phyloP scores from a whole-genome alignment of 352 stramenopile genomes.

The Globisporangium perplexum region DNA sequence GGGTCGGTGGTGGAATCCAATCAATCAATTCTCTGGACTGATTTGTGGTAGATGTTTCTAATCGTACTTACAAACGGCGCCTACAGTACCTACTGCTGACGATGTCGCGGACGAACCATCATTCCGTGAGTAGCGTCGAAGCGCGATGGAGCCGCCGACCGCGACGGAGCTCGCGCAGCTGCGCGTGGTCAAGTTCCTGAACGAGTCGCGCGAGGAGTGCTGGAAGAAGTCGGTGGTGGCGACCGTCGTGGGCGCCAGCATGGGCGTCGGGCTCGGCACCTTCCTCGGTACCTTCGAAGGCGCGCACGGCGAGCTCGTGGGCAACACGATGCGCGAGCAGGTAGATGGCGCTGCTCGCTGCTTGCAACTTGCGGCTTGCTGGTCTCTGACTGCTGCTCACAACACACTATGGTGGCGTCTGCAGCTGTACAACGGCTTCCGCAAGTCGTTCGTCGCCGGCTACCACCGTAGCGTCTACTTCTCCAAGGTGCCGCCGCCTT shows the following conservation, averaged over 20 bases:
- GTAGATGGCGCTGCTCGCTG: conserved; percentile 16
- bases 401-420: background rate
- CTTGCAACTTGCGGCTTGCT: background rate
- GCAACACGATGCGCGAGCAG: conserved; percentile 83
- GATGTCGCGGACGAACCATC: too few relatives aligned
- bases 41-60: background rate
- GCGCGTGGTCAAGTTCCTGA: conserved; percentile 62
- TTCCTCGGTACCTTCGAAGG: conserved; percentile 87
- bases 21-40: background rate
- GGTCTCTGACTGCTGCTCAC: background rate
- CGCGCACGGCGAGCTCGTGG: conserved; percentile 78
- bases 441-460: conserved; percentile 71
- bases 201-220: conserved; percentile 78
- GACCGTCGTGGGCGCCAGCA: conserved; percentile 54
- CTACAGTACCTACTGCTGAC: too few relatives aligned
- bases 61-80: background rate
- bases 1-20: background rate
- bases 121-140: background rate
- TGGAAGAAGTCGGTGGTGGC: conserved; percentile 83
- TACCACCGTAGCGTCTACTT: conserved; percentile 86
- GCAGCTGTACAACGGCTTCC: conserved; percentile 81
- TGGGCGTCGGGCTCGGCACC: conserved; percentile 78
- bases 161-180: conserved; percentile 30
- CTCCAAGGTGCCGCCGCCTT: conserved; percentile 40
- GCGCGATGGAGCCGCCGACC: conserved; percentile 16